phyloP scores from a whole-genome alignment of 768 basidiomycete species.

The Infundibulicybe gibba region DNA sequence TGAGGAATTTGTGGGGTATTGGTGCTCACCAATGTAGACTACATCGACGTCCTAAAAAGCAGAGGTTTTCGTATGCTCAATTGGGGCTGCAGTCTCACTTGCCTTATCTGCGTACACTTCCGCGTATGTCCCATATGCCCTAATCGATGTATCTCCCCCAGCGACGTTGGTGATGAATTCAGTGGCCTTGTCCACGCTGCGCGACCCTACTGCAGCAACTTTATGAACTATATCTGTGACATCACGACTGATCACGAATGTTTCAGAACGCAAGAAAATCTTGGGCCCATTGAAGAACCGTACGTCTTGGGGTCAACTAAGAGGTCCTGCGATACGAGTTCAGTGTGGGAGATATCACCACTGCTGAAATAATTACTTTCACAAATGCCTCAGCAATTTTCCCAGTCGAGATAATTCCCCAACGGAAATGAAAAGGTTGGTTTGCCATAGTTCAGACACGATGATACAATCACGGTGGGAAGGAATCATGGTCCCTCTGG shows the following conservation, averaged over 20 bases:
- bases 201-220: slow-evolving; percentile 74
- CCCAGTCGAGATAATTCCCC: slow-evolving; percentile 90
- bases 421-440: slow-evolving; percentile 49
- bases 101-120: slow-evolving; percentile 73
- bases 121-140: slow-evolving; percentile 70
- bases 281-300: slow-evolving; percentile 1
- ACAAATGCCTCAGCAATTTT: slow-evolving; percentile 65
- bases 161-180: slow-evolving; percentile 59
- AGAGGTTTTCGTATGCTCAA: background rate
- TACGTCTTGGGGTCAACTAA: slow-evolving; percentile 72
- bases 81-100: slow-evolving; percentile 7
- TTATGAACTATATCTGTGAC: slow-evolving; percentile 66
- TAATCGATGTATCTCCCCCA: slow-evolving; percentile 48
- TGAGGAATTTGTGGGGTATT: background rate
- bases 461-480: background rate
- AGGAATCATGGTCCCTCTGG: background rate
- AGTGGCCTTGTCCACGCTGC: slow-evolving; percentile 62
- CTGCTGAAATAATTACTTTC: slow-evolving; percentile 37
- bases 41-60: slow-evolving; percentile 61
- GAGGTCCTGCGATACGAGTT: slow-evolving; percentile 50
- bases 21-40: slow-evolving; percentile 62
- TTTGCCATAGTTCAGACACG: slow-evolving; percentile 23
- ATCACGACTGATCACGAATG: slow-evolving; percentile 43
- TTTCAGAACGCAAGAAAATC: background rate
- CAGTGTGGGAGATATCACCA: background rate